Percentiles rank a stretch among this genome's conserved stretches.
Conservation (phyloP, 768 basidiomycete species). For the Phylloporus sp. region DNA sequence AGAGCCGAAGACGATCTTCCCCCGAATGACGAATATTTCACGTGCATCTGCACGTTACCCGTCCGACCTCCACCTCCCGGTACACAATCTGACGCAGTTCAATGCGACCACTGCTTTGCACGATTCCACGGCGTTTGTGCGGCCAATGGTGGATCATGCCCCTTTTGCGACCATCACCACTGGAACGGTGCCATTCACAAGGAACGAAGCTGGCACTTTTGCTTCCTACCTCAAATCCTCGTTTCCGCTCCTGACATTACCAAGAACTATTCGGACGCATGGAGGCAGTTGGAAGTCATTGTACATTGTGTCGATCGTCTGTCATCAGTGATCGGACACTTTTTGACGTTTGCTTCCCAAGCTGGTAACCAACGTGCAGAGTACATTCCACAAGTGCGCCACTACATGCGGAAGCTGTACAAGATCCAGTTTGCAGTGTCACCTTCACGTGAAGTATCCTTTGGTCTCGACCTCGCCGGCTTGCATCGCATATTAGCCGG, state of each 20-base stretch:
- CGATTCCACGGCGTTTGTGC: constrained; percentile 84
- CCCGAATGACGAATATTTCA: constrained; percentile 76
- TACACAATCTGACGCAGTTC: constrained; percentile 75
- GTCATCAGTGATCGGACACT: constrained; percentile 72
- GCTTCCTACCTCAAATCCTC: constrained; percentile 69
- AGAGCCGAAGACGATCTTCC: constrained; percentile 76
- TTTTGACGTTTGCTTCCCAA: constrained; percentile 68
- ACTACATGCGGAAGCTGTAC: constrained; percentile 88
- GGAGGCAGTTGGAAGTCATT: constrained; percentile 75
- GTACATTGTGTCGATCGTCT: constrained; percentile 77
- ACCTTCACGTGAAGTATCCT: constrained; percentile 75
- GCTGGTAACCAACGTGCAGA: constrained; percentile 69
- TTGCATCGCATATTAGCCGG: constrained; percentile 77
- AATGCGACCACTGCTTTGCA: constrained; percentile 86
- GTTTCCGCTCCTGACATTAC: constrained; percentile 74
- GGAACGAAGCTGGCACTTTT: constrained; percentile 80
- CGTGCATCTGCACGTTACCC: constrained; percentile 75
- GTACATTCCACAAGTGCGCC: constrained; percentile 78
- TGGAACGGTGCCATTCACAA: constrained; percentile 87
- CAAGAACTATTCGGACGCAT: constrained; percentile 73
- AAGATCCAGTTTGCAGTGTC: constrained; percentile 88
- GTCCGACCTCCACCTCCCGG: constrained; percentile 80
- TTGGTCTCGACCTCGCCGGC: constrained; percentile 77
- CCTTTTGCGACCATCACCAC: constrained; percentile 88
- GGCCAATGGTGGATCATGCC: constrained; percentile 85